Evolutionary conservation across 108 stramenopile genomes (phyloP).

Genomic region (Cyclostephanos invisitatus): DNA sequence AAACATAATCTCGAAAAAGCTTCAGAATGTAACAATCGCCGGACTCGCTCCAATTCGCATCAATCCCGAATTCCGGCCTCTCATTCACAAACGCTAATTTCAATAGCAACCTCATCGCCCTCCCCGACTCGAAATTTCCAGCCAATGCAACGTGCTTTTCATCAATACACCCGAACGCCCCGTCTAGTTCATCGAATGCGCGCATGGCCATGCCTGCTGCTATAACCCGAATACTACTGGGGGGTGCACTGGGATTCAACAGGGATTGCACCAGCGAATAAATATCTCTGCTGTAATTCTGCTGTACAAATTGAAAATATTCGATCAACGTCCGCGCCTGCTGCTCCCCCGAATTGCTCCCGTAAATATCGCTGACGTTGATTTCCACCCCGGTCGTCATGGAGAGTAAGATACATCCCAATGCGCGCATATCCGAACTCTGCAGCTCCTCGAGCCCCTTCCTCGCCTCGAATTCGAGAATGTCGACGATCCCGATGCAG

Average conservation of each 20-base stretch:
- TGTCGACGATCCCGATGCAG: constrained; percentile 84
- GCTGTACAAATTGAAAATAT: constrained; percentile 55
- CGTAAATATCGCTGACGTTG: constrained; percentile 43
- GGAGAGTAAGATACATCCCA: constrained; percentile 84
- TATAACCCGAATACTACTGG: constrained; percentile 63
- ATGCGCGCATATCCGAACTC: constrained; percentile 74
- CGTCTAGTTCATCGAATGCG: constrained; percentile 71
- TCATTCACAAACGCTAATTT: constrained; percentile 92
- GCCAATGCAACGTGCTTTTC: constrained; percentile 60
- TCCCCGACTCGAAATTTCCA: constrained; percentile 87
- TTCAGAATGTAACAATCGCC: constrained; percentile 90
- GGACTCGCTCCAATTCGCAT: constrained; percentile 87
- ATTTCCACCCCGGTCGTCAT: constrained; percentile 81
- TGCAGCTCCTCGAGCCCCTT: constrained; percentile 80
- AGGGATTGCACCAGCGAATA: constrained; percentile 68
- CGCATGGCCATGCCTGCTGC: constrained; percentile 56
- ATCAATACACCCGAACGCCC: constrained; percentile 53
- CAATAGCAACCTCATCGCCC: constrained; percentile 79
- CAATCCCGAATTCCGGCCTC: constrained; percentile 88
- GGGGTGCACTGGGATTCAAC: constrained; percentile 51
- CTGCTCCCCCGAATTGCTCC: constrained; percentile 29
- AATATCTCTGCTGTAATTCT: constrained; percentile 81
- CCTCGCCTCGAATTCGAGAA: constrained; percentile 87
- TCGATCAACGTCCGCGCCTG: constrained; percentile 27
- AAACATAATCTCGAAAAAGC: constrained; percentile 93